phyloP scores from a whole-genome alignment of 2,329 filamentous ascomycete species.

The Aspergillus fischeri region DNA sequence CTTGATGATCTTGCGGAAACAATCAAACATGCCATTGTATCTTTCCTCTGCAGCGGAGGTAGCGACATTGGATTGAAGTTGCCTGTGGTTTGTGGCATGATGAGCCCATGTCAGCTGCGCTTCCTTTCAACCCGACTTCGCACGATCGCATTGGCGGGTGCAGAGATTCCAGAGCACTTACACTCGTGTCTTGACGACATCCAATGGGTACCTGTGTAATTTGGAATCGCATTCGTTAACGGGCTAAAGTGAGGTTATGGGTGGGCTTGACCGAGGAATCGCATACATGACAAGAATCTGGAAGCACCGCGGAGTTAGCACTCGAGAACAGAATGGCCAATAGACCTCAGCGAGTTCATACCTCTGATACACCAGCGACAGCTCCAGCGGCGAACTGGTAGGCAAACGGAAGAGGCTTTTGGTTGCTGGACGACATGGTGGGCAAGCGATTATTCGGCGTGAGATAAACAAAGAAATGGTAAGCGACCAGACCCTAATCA shows the following conservation, averaged over 20 bases:
- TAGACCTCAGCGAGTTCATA: slow-evolving; percentile 45
- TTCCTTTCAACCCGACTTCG: neutral
- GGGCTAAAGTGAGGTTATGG: neutral
- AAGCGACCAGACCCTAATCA: neutral
- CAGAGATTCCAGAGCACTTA: slow-evolving; percentile 47
- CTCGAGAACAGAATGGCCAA: neutral
- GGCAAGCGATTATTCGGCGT: slow-evolving; percentile 11
- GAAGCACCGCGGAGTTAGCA: slow-evolving; percentile 13
- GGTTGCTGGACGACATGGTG: slow-evolving; percentile 56
- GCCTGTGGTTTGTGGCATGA: slow-evolving; percentile 48
- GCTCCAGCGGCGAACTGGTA: slow-evolving; percentile 97
- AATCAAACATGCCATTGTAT: slow-evolving; percentile 97
- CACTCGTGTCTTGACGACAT: slow-evolving; percentile 98
- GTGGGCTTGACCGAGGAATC: neutral
- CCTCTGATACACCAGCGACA: slow-evolving; percentile 96
- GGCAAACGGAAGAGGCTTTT: slow-evolving; percentile 80
- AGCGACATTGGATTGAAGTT: slow-evolving; percentile 71
- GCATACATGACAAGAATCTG: slow-evolving; percentile 84
- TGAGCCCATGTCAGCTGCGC: neutral
- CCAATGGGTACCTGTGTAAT: slow-evolving; percentile 83
- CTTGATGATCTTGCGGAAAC: slow-evolving; percentile 93
- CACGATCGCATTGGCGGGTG: neutral
- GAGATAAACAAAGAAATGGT: neutral
- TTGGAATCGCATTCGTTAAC: neutral
- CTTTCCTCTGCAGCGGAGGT: slow-evolving; percentile 66